Conservation (phyloP, 1,284 basidiomycete species). For the Baeospora myosura region DNA sequence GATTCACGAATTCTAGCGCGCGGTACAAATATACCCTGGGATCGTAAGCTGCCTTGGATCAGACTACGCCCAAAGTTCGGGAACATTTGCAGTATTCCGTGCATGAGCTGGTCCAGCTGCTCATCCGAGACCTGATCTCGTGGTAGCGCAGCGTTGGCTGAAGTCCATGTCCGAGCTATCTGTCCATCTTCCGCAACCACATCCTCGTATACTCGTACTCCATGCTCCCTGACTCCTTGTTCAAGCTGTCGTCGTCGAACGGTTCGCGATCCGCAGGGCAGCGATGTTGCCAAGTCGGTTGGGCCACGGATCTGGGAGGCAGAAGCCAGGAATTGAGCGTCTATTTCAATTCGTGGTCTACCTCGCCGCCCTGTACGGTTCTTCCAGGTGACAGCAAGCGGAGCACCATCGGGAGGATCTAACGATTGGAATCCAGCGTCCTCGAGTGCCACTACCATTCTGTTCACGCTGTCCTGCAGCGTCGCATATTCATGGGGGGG, state of each 20-base stretch:
- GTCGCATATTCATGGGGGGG: neutral
- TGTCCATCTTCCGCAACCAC: conserved; percentile 2
- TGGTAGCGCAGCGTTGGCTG: conserved; percentile 1
- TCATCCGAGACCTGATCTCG: conserved; percentile 16
- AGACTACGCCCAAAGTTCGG: conserved; percentile 22
- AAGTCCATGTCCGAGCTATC: conserved; percentile 1
- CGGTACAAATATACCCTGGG: conserved; percentile 21
- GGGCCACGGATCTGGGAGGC: conserved; percentile 15
- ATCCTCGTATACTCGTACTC: conserved; percentile 18
- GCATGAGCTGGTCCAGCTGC: conserved; percentile 21
- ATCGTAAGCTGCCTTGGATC: conserved; percentile 21
- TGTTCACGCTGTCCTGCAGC: conserved; percentile 4
- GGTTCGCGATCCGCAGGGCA: conserved; percentile 16
- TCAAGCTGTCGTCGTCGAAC: conserved; percentile 22
- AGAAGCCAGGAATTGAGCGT: conserved; percentile 15
- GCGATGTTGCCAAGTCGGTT: conserved; percentile 10
- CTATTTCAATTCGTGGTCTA: conserved; percentile 20
- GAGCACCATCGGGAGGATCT: conserved; percentile 8
- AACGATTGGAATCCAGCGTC: conserved; percentile 4
- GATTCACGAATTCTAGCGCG: conserved; percentile 16
- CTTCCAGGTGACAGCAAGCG: neutral
- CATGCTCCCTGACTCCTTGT: conserved; percentile 18
- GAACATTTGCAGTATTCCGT: conserved; percentile 18
- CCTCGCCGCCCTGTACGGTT: conserved; percentile 15
- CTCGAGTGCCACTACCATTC: conserved; percentile 18